phyloP scores from a whole-genome alignment of 2,329 filamentous ascomycete species.

The Ilyonectria robusta region DNA sequence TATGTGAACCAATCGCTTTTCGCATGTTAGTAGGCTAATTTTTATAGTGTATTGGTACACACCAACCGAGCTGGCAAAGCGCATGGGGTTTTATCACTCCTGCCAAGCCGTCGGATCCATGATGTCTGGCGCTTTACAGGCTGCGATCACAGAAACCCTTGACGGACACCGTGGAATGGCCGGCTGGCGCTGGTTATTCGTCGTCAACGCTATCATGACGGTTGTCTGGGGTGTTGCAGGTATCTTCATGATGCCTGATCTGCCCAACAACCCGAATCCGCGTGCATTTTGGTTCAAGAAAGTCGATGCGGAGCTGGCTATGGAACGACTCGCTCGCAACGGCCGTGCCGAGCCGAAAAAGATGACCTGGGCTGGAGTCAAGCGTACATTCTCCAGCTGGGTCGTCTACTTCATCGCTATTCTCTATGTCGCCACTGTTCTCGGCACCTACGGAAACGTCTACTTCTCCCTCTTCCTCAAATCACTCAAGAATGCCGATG shows the following conservation, averaged over 20 bases:
- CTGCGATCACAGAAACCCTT: constrained; percentile 56
- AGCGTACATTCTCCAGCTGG: constrained; percentile 35
- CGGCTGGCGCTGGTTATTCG: constrained; percentile 63
- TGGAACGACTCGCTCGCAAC: constrained; percentile 47
- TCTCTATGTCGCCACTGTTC: constrained; percentile 23
- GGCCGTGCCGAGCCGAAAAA: constrained; percentile 37
- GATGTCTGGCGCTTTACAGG: constrained; percentile 61
- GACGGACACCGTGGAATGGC: constrained; percentile 54
- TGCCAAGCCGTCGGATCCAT: constrained; percentile 58
- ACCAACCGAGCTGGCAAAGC: constrained; percentile 29
- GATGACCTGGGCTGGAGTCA: constrained; percentile 45
- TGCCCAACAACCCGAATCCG: constrained; percentile 47
- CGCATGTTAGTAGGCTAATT: neutral
- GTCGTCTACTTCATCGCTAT: constrained; percentile 27
- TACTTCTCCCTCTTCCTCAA: constrained; percentile 55
- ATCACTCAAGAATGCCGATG: constrained; percentile 44
- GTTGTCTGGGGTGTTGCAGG: constrained; percentile 52
- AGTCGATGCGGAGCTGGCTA: constrained; percentile 47
- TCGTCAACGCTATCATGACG: constrained; percentile 59
- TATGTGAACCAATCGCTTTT: constrained; percentile 3
- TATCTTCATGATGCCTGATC: constrained; percentile 53
- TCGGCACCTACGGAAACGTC: constrained; percentile 23
- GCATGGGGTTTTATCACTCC: constrained; percentile 59
- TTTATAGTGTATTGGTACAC: constrained; percentile 34
- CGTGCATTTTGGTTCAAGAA: constrained; percentile 49